A percentile compares a stretch with the other conserved stretches of the same genome.
These are phyloP conservation scores for Gynandropsis gynandra DNA, from an alignment of 345 rosid species.

Conservation along the genomic window DNA sequence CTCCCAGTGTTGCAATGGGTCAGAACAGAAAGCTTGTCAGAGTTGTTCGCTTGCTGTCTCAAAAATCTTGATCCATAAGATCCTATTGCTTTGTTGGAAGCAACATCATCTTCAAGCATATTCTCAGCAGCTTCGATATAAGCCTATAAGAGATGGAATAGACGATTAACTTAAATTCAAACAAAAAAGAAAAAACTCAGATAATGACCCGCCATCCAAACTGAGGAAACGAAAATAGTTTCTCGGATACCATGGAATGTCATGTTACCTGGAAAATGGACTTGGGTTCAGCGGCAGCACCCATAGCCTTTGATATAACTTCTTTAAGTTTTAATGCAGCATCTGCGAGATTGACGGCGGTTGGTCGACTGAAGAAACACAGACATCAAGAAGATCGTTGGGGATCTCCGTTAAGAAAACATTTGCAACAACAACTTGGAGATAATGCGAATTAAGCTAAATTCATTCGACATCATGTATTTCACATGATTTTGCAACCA, in stretches of 20 bases:
- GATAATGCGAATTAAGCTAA: too few species aligned
- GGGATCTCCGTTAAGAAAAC: constrained; percentile 15
- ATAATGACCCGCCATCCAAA: background rate
- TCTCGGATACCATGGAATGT: background rate
- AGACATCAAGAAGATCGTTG: background rate
- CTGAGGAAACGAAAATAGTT: background rate
- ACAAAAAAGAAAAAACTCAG: background rate
- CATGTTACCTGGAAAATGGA: constrained; percentile 49
- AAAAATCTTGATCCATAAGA: constrained; percentile 57
- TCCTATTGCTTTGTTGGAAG: constrained; percentile 89
- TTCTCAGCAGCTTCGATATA: constrained; percentile 71
- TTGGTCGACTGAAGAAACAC: constrained; percentile 64
- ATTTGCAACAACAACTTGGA: too few species aligned
- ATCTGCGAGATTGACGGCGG: constrained; percentile 85
- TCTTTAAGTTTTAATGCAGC: constrained; percentile 75
- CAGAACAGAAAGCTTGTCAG: constrained; percentile 48
- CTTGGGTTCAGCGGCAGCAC: constrained; percentile 31
- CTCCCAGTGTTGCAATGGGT: constrained; percentile 99
- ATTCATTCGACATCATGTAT: too few species aligned
- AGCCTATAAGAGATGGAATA: constrained; percentile 34
- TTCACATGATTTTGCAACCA: too few species aligned
- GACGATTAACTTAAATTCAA: constrained; percentile 1
- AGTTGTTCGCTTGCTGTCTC: constrained; percentile 35
- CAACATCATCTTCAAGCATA: constrained; percentile 86
- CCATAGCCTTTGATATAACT: constrained; percentile 41